Conservation (phyloP, 2,329 filamentous ascomycete species). For the Verticillium albo-atrum region DNA sequence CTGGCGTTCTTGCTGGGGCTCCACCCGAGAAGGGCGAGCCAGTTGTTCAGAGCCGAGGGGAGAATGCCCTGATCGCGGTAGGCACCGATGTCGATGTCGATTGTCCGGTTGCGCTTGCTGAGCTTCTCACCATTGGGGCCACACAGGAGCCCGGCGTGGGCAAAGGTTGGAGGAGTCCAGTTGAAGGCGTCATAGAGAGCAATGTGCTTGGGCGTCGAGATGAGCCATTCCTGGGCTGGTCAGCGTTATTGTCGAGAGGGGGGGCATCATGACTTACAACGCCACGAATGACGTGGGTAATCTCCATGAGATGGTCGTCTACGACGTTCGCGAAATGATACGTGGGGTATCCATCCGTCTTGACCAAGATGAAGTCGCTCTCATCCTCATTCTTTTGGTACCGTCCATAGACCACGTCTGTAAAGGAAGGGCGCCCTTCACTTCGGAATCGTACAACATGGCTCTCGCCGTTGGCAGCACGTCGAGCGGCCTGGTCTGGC, state of each 20-base stretch:
- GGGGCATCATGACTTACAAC: conserved; percentile 50
- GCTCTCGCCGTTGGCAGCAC: conserved; percentile 63
- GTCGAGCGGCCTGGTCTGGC: conserved; percentile 62
- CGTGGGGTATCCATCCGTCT: conserved; percentile 87
- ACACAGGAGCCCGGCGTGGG: conserved; percentile 73
- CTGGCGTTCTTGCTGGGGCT: conserved; percentile 49
- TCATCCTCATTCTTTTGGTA: conserved; percentile 51
- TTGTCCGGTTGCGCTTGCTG: conserved; percentile 71
- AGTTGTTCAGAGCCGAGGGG: conserved; percentile 62
- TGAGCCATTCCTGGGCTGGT: conserved; percentile 75
- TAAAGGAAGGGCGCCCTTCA: conserved; percentile 57
- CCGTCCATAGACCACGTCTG: conserved; percentile 75
- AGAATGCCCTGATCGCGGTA: conserved; percentile 44
- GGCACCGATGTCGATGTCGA: conserved; percentile 46
- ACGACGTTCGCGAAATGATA: conserved; percentile 98
- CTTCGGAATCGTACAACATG: conserved; percentile 76
- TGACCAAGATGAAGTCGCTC: conserved; percentile 86
- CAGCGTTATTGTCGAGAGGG: background rate
- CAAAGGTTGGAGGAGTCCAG: conserved; percentile 70
- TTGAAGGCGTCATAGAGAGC: conserved; percentile 72
- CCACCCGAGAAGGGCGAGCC: conserved; percentile 83
- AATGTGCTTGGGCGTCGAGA: conserved; percentile 75
- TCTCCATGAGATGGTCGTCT: conserved; percentile 91
- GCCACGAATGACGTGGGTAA: conserved; percentile 92
- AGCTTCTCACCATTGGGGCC: conserved; percentile 68